phyloP scores from a whole-genome alignment of 257 asterid species.

The Scutellaria baicalensis region DNA sequence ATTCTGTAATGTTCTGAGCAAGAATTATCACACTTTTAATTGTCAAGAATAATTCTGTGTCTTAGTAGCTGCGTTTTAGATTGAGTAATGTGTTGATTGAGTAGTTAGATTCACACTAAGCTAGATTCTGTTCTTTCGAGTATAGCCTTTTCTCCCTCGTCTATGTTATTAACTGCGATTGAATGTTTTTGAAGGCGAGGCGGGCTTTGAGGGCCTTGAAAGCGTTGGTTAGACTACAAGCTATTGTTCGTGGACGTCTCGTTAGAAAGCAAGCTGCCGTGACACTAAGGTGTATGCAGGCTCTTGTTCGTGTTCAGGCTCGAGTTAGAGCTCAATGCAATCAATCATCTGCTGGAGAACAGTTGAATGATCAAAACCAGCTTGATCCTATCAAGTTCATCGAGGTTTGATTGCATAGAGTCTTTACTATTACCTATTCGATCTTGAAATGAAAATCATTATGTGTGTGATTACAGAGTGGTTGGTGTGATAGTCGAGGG shows the following conservation, averaged over 20 bases:
- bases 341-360: conserved; percentile 30
- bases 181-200: conserved; percentile 51
- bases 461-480: conserved; percentile 31
- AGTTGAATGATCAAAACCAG: conserved; percentile 9
- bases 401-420: conserved; percentile 43
- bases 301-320: conserved; percentile 79
- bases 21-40: background rate
- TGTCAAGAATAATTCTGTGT: too few relatives aligned
- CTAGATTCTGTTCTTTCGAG: background rate
- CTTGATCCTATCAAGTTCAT: conserved; percentile 41
- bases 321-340: conserved; percentile 62
- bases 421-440: background rate
- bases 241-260: conserved; percentile 75
- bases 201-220: conserved; percentile 84
- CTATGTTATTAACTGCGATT: background rate
- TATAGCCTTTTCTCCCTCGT: background rate
- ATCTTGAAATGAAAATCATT: background rate
- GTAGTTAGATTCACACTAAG: background rate
- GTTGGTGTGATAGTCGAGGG: conserved; percentile 85
- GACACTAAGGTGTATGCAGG: conserved; percentile 85
- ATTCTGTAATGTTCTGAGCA: background rate
- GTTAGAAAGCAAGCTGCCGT: conserved; percentile 85
- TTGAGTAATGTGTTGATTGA: background rate
- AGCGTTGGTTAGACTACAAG: conserved; percentile 89
- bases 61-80: background rate